Evolutionary conservation across 768 basidiomycete species (phyloP).

Genomic region (Boletus barrowsii): DNA sequence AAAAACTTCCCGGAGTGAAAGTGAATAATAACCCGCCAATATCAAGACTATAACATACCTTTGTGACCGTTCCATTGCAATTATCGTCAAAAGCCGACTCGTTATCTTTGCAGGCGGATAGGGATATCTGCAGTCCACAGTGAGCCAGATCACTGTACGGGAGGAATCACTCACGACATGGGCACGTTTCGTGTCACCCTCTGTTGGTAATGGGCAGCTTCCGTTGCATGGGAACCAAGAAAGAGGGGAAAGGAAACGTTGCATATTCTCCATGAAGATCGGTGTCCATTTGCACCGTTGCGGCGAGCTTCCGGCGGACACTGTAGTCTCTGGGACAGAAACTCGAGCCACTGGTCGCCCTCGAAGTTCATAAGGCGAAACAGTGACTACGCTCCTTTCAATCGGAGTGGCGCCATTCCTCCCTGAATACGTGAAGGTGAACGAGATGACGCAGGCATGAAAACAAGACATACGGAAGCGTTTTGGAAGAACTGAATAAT

Average conservation of each 20-base stretch:
- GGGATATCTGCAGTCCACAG: slow-evolving; percentile 16
- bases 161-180: slow-evolving; percentile 21
- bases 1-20: slow-evolving; percentile 24
- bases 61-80: slow-evolving; percentile 19
- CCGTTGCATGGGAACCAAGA: slow-evolving; percentile 21
- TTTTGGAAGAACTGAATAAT: not conserved
- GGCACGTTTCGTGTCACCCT: slow-evolving; percentile 8
- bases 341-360: slow-evolving; percentile 14
- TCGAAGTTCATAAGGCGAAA: not conserved
- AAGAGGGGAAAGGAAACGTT: slow-evolving; percentile 21
- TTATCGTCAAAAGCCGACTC: slow-evolving; percentile 22
- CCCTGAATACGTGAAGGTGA: slow-evolving; percentile 5
- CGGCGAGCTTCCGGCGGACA: slow-evolving; percentile 20
- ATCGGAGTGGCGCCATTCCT: not conserved
- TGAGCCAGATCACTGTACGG: not conserved
- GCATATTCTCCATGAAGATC: not conserved
- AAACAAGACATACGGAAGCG: slow-evolving; percentile 5
- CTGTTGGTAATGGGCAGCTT: slow-evolving; percentile 3
- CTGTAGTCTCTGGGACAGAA: slow-evolving; percentile 7
- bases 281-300: slow-evolving; percentile 10
- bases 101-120: slow-evolving; percentile 30
- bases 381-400: not conserved
- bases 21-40: not conserved
- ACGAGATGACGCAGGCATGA: not conserved
- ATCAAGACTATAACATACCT: slow-evolving; percentile 4